Conservation (phyloP, 768 basidiomycete species). For the Lyophyllum shimeji region DNA sequence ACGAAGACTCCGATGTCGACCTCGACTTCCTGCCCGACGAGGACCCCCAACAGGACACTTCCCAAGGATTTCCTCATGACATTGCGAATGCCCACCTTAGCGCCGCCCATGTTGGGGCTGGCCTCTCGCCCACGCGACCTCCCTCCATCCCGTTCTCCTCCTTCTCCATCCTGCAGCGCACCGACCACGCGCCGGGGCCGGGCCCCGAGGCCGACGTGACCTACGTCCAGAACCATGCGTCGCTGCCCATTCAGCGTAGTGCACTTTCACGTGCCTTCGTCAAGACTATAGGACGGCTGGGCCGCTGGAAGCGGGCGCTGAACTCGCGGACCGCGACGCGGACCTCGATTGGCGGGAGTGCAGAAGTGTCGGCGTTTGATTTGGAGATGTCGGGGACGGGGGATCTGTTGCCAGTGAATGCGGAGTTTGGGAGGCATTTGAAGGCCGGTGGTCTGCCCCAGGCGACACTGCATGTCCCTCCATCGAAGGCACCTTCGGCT, state of each 20-base stretch:
- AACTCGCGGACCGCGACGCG: conserved; percentile 41
- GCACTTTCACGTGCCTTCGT: conserved; percentile 75
- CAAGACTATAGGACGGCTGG: conserved; percentile 80
- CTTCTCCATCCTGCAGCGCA: conserved; percentile 64
- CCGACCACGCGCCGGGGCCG: conserved; percentile 39
- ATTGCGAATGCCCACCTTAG: conserved; percentile 50
- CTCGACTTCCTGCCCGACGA: conserved; percentile 70
- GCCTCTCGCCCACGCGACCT: conserved; percentile 39
- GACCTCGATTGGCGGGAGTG: conserved; percentile 31
- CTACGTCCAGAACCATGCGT: conserved; percentile 38
- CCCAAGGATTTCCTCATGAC: conserved; percentile 38
- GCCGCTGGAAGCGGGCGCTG: conserved; percentile 79
- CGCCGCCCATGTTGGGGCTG: conserved; percentile 35
- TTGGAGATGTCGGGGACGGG: conserved; percentile 59
- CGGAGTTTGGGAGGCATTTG: conserved; percentile 67
- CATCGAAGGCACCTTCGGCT: background rate
- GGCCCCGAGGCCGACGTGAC: conserved; percentile 25
- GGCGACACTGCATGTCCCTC: background rate
- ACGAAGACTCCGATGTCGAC: conserved; percentile 72
- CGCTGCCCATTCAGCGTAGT: conserved; percentile 57
- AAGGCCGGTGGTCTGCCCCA: conserved; percentile 45
- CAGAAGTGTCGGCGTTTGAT: conserved; percentile 69
- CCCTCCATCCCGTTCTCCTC: conserved; percentile 54
- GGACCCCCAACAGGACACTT: conserved; percentile 25
- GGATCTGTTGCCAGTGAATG: conserved; percentile 60